phyloP scores from a whole-genome alignment of 257 asterid species.

The Echites panduratus region DNA sequence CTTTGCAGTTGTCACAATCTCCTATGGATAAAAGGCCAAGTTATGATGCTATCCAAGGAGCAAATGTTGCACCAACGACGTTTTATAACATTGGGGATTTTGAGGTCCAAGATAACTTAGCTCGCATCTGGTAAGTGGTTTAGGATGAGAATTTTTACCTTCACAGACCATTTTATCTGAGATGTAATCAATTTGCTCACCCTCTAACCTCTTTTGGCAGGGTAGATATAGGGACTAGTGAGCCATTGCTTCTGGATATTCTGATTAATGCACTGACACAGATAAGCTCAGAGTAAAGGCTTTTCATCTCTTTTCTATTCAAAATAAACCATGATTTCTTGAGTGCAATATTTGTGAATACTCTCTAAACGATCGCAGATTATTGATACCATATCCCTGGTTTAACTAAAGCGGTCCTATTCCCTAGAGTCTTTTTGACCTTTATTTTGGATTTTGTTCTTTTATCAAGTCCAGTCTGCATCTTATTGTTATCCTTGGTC shows the following conservation, averaged over 20 bases:
- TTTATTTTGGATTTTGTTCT: background rate
- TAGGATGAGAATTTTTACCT: background rate
- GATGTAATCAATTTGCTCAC: constrained; percentile 12
- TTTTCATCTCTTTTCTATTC: background rate
- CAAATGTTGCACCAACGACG: constrained; percentile 69
- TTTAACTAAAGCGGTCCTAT: background rate
- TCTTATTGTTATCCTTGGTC: background rate
- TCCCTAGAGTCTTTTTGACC: background rate
- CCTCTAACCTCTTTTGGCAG: constrained; percentile 33
- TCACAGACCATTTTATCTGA: constrained; percentile 8
- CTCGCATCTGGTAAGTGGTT: constrained; percentile 69
- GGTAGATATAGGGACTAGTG: constrained; percentile 86
- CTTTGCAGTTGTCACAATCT: constrained; percentile 66
- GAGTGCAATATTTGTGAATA: background rate
- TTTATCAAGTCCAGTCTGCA: background rate
- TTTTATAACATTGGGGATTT: constrained; percentile 95
- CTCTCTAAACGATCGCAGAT: background rate
- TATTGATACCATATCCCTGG: background rate
- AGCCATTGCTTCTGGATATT: constrained; percentile 76
- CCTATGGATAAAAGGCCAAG: constrained; percentile 67
- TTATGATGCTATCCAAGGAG: constrained; percentile 85
- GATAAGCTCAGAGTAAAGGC: constrained; percentile 67
- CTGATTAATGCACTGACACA: constrained; percentile 85
- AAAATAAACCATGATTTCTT: background rate
- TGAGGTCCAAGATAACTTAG: constrained; percentile 83